Percentiles rank a stretch among this genome's conserved stretches.
These are phyloP conservation scores for maize (Zea mays) DNA, from an alignment of 176 grass and related monocot species.

Conservation along the genomic window Zm-B73-REFERENCE-NAM-5.0 NC_050100.1:215147501-215148000, in stretches of 20 bases:
- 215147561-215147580: not conserved
- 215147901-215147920: slow-evolving; percentile 51
- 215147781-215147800: slow-evolving; percentile 67
- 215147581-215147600: not conserved
- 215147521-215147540: no score
- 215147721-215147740: slow-evolving; percentile 29
- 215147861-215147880: not conserved
- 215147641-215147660: not conserved
- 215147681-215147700: not conserved
- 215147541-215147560: no score
- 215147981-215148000: slow-evolving; percentile 87
- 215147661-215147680: not conserved
- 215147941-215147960: slow-evolving; percentile 89
- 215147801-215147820: slow-evolving; percentile 61
- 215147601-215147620: not conserved
- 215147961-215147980: slow-evolving; percentile 81
- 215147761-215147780: slow-evolving; percentile 68
- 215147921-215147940: slow-evolving; percentile 88
- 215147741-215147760: slow-evolving; percentile 91
- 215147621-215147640: not conserved
- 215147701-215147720: not conserved
- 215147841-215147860: not conserved
- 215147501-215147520: no score
- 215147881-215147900: not conserved
- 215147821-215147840: slow-evolving; percentile 14